Evolutionary conservation across 202 grass and related monocot species (phyloP), one percentile per base, ranked within the genome.

Genomic region (Sporobolus alterniflorus): DNA sequence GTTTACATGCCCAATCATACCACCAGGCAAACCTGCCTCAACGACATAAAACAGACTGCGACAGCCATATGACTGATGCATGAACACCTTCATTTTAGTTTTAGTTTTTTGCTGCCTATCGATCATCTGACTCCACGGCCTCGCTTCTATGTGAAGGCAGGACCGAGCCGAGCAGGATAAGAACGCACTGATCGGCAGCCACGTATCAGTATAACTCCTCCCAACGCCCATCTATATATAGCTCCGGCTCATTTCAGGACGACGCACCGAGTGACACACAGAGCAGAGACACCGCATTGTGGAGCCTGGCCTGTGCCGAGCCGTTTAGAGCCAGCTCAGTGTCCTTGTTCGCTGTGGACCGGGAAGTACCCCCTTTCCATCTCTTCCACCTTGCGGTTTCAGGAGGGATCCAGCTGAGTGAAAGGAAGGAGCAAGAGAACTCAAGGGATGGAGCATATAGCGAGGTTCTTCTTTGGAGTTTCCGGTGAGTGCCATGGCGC

Each of bases 401-500:
- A 26, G 7, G 76, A 13, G 30, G 29, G 10, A 22, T 21, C n/a
- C 18, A 9, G 51, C 11, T 36, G 36, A 24, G 25, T 43, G 8
- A 3, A 3, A 39, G 36, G 21, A 47, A 62, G 44, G 48, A 43
- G 39, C 24, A 22, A 41, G 69, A 34, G 69, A 34, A 57, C 8
- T 33, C 26, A 48, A 64, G 60, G 29, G 18, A 86, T 88, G 83
- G 88, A 91, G 81, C 87, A 83, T 48, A 34, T 89, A 36, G 84
- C 73, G 66, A 87, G 84, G 80, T 69, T 88, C 44, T 88, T 90
- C 81, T 87, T 94, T 44, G 90, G 90, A 18, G 82, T 78, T 76
- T 82, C 82, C 9, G 81, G 88, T 77, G 52, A 84, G 77, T 29
- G 30, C 67, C 41, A 77, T 83, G 48, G 65, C 61, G 64, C n/a